Evolutionary conservation across 192 early-diverging fungal species (phyloP), one percentile per base, ranked within the genome.

Genomic region (Entrophospora sp.): DNA sequence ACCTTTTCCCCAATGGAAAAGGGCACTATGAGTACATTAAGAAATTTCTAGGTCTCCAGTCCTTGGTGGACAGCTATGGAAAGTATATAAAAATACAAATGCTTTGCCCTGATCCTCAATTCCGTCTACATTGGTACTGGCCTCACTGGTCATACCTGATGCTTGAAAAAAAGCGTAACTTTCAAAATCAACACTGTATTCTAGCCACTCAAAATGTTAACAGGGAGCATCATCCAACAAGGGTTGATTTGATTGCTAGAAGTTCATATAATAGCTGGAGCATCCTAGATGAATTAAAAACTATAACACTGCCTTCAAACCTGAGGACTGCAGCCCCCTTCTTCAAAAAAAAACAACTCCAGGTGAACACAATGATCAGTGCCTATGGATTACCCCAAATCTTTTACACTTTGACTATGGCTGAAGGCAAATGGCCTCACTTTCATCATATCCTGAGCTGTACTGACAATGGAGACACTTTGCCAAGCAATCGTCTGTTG

Each of bases 1-100:
- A 56, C 22, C 12, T 56, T 35, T 53, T 56, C 22, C 53, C 16
- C 1, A 31, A 7, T 20, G 31, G 53, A 28, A 9, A 8, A 22
- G 28, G 4, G 18, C 53, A 56, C 13, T 56, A 31, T 37, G 34
- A 31, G 1, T 2, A 36, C 3, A 56, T 56, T 1, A 56, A 36
- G 36, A 18, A 56, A 35, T 8, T 7, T 20, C n/a, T 31, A 20
- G 7, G 14, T 35, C 7, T 16, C 0, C 13, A 5, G 36, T 2
- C 5, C n/a, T 36, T 9, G 8, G 20, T 36, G 20, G 37, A 61
- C 18, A 61, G 14, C 4, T 61, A 61, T 44, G 38, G 40, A 2
- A 61, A 61, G 25, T 61, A 61, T 42, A 44, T 61, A 6, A 61
- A 61, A 30, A 14, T 40, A 8, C 2, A 22, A 61, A 61, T 61